phyloP scores from a whole-genome alignment of 2,329 filamentous ascomycete species.

The Pseudogymnoascus sp. region DNA sequence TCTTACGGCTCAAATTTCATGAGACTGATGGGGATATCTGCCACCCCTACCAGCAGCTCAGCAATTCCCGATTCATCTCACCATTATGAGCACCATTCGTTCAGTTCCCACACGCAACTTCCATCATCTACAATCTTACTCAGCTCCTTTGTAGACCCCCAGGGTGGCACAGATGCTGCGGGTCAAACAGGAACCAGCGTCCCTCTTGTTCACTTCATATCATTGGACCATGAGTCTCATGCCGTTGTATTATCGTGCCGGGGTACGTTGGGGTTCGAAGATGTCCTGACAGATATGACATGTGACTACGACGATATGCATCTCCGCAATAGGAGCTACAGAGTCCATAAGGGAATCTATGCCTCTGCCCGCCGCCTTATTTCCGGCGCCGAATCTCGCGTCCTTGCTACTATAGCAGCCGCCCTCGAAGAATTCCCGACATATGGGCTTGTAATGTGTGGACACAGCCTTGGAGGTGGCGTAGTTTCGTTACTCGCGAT shows the following conservation, averaged over 20 bases:
- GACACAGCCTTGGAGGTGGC: conserved; percentile 48
- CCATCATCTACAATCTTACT: conserved; percentile 50
- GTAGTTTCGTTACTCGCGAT: conserved; percentile 49
- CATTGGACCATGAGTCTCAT: conserved; percentile 50
- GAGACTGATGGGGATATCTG: conserved; percentile 55
- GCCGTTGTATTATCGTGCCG: conserved; percentile 48
- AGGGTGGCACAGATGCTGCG: conserved; percentile 43
- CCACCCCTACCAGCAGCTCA: conserved; percentile 32
- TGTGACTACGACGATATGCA: conserved; percentile 46
- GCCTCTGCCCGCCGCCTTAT: conserved; percentile 46
- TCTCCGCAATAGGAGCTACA: conserved; percentile 44
- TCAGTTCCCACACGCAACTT: conserved; percentile 55
- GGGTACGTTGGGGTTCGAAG: conserved; percentile 50
- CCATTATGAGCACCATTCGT: conserved; percentile 56
- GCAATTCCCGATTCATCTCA: conserved; percentile 29
- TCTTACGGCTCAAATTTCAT: conserved; percentile 59
- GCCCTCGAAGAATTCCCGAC: conserved; percentile 47
- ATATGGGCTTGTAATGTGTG: conserved; percentile 49
- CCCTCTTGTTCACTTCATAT: conserved; percentile 49
- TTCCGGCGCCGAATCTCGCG: conserved; percentile 40
- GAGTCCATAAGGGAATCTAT: conserved; percentile 51
- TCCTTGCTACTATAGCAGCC: conserved; percentile 45
- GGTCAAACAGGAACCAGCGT: conserved; percentile 45
- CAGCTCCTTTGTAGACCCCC: conserved; percentile 49
- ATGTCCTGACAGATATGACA: conserved; percentile 50